Evolutionary conservation across 257 asterid species (phyloP).

Genomic region (Rhazya stricta): DNA sequence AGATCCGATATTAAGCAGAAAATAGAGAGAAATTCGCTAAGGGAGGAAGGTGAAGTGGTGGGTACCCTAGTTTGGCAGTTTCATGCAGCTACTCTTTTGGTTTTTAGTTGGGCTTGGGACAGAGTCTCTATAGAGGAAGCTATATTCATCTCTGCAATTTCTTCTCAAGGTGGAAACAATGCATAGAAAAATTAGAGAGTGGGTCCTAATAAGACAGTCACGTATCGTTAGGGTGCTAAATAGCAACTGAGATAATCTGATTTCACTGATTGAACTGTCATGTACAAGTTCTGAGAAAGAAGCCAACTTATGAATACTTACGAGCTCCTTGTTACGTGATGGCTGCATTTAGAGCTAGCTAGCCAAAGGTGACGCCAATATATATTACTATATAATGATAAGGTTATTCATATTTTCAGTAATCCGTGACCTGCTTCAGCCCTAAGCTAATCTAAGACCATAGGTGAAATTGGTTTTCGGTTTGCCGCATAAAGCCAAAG

Average conservation of each 20-base stretch:
- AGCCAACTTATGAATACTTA: background rate
- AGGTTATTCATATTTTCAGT: background rate
- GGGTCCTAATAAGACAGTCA: constrained; percentile 35
- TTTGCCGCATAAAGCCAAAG: background rate
- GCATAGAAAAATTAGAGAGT: background rate
- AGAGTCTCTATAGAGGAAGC: constrained; percentile 7
- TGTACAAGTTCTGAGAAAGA: background rate
- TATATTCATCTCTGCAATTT: constrained; percentile 9
- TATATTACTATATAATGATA: background rate
- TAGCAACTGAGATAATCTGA: constrained; percentile 39
- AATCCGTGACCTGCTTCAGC: no score
- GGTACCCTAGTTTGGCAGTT: constrained; percentile 45
- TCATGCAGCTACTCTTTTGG: constrained; percentile 64
- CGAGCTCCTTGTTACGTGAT: background rate
- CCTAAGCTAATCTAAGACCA: background rate
- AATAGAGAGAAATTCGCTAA: constrained; percentile 26
- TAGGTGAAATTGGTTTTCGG: background rate
- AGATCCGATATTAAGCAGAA: constrained; percentile 32
- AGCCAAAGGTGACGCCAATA: background rate
- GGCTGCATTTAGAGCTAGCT: background rate
- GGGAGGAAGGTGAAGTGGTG: constrained; percentile 56
- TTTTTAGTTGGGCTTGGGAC: constrained; percentile 30
- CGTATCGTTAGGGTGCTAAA: constrained; percentile 14
- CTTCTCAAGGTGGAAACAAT: constrained; percentile 3
- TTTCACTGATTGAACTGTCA: constrained; percentile 27